Conservation (phyloP, 2,329 filamentous ascomycete species). For the Talaromyces sp. region DNA sequence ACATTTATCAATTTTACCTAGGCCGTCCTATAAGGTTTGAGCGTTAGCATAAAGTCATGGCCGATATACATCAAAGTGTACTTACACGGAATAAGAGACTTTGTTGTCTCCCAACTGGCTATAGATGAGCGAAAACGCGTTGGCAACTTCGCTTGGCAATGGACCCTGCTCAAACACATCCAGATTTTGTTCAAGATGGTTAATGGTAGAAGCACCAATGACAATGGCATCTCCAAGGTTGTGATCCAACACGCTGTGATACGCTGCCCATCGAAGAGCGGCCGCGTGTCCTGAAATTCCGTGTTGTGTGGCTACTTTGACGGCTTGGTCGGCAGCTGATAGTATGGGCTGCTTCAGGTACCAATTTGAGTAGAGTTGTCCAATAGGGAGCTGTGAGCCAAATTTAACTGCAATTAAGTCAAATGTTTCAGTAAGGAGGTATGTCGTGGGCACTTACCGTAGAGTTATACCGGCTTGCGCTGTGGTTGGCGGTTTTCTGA, state of each 20-base stretch:
- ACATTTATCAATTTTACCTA: too few species aligned
- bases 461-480: background rate
- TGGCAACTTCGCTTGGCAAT: background rate
- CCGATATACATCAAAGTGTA: too few species aligned
- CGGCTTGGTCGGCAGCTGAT: background rate
- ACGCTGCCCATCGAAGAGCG: conserved; percentile 1
- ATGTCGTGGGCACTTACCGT: background rate
- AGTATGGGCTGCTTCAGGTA: background rate
- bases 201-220: background rate
- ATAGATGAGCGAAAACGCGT: background rate
- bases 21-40: too few species aligned
- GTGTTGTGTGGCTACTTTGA: background rate
- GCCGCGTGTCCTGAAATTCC: conserved; percentile 3
- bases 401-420: background rate
- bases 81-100: too few species aligned
- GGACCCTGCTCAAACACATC: background rate
- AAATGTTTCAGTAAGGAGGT: background rate
- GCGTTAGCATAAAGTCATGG: too few species aligned
- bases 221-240: conserved; percentile 1
- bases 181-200: background rate
- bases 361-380: background rate
- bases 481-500: background rate
- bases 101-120: too few species aligned
- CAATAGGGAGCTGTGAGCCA: background rate
- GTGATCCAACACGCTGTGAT: background rate